Percentiles rank a stretch among this genome's conserved stretches.
Evolutionary conservation across 108 stramenopile genomes (phyloP).

Genomic region (Pseudonitzschia multiseries): DNA sequence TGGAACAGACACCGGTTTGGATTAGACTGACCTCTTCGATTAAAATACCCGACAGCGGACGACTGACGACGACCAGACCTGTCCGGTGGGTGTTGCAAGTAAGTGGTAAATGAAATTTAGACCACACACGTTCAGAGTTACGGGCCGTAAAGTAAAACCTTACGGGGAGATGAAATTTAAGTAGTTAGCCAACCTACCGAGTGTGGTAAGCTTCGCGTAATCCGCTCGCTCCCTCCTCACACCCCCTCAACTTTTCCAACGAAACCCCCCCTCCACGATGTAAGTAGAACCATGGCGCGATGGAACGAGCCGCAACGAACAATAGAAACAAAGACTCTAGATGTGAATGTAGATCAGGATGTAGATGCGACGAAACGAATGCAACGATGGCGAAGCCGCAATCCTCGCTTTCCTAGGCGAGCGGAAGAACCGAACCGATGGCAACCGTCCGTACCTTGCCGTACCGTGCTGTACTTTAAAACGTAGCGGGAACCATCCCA

Average conservation of each 20-base stretch:
- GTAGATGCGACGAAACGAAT: too few relatives aligned
- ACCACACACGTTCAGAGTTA: background rate
- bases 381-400: too few relatives aligned
- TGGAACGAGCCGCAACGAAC: background rate
- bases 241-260: slow-evolving; percentile 5
- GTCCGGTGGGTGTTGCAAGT: background rate
- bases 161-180: too few relatives aligned
- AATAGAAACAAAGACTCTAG: background rate
- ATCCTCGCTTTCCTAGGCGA: too few relatives aligned
- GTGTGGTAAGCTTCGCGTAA: too few relatives aligned
- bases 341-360: too few relatives aligned
- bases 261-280: slow-evolving; percentile 7
- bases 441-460: too few relatives aligned
- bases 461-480: too few relatives aligned
- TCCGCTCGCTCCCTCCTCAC: background rate
- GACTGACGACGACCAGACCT: background rate
- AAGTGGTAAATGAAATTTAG: background rate
- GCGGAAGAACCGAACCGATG: too few relatives aligned
- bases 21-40: background rate
- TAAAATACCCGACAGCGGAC: background rate
- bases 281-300: background rate
- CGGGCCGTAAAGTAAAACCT: background rate
- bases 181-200: too few relatives aligned
- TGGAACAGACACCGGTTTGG: background rate
- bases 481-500: too few relatives aligned